These are phyloP conservation scores for Hexamita inflata DNA, from an alignment of 208 protist genomes.

Conservation along the genomic window DNA sequence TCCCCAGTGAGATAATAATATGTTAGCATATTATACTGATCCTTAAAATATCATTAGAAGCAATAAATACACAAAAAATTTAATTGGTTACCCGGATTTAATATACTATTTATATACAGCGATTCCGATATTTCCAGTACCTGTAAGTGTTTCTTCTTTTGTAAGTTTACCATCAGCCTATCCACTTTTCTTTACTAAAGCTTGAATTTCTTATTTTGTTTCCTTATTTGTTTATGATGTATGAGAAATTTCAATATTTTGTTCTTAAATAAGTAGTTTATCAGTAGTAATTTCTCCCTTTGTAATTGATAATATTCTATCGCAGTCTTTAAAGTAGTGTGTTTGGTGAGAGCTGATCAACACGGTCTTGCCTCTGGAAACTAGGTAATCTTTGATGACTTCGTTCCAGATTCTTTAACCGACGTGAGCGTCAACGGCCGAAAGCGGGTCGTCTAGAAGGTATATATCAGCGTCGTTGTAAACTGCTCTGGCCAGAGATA, in stretches of 20 bases:
- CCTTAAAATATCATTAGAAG: background rate
- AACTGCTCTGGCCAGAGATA: slow-evolving; percentile 54
- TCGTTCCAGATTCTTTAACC: slow-evolving; percentile 36
- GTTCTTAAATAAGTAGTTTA: background rate
- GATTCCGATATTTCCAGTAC: background rate
- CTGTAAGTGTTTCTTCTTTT: background rate
- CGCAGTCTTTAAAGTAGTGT: slow-evolving; percentile 12
- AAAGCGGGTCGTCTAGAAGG: slow-evolving; percentile 55
- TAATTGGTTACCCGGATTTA: background rate
- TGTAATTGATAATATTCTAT: background rate
- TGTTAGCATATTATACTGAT: background rate
- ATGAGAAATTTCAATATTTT: background rate
- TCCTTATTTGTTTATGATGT: background rate
- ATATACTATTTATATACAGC: background rate
- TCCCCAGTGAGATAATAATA: background rate
- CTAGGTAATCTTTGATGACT: slow-evolving; percentile 22
- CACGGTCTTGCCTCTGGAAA: slow-evolving; percentile 33
- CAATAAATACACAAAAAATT: background rate
- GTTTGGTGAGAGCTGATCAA: slow-evolving; percentile 40
- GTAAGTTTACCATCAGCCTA: background rate
- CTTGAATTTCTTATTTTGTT: background rate
- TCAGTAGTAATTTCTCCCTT: background rate
- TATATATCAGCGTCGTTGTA: slow-evolving; percentile 52
- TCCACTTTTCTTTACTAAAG: background rate
- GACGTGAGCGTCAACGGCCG: slow-evolving; percentile 46